phyloP scores from a whole-genome alignment of 176 grass and related monocot species.

The Elymus sibiricus region DNA sequence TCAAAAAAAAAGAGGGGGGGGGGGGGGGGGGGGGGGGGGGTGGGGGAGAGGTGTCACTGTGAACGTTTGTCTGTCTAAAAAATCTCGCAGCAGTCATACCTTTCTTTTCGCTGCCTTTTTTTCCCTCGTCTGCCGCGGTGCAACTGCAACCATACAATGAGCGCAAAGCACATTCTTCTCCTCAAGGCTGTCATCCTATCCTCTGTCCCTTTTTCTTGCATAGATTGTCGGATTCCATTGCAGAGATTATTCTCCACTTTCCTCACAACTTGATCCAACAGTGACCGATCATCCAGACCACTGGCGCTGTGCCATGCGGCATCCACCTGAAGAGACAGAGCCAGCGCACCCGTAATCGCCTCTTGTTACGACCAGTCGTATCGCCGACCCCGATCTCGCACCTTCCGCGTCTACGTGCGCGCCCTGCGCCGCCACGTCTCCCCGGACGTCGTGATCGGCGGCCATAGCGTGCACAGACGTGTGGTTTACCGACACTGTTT shows the following conservation, averaged over 20 bases:
- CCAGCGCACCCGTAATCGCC: background rate
- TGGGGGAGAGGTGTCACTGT: no score
- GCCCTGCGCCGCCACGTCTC: background rate
- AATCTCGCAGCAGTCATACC: no score
- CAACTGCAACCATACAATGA: background rate
- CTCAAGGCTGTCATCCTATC: background rate
- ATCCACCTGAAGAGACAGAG: background rate
- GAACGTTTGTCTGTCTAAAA: no score
- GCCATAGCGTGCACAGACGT: background rate
- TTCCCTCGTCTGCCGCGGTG: background rate
- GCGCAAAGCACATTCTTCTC: background rate
- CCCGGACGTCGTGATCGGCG: background rate
- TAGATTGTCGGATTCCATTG: background rate
- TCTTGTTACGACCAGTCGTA: background rate
- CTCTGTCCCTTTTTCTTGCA: background rate
- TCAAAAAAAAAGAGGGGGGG: no score
- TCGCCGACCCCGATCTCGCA: background rate
- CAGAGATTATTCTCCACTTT: background rate
- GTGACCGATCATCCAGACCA: background rate
- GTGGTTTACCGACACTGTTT: background rate
- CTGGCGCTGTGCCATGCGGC: background rate
- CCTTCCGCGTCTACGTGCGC: background rate
- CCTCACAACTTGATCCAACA: background rate
- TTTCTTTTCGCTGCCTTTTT: background rate
- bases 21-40: no score